Base-by-base conservation (phyloP, 2,329 filamentous ascomycete species). In the Ceratocystiopsis brevicomis region DNA sequence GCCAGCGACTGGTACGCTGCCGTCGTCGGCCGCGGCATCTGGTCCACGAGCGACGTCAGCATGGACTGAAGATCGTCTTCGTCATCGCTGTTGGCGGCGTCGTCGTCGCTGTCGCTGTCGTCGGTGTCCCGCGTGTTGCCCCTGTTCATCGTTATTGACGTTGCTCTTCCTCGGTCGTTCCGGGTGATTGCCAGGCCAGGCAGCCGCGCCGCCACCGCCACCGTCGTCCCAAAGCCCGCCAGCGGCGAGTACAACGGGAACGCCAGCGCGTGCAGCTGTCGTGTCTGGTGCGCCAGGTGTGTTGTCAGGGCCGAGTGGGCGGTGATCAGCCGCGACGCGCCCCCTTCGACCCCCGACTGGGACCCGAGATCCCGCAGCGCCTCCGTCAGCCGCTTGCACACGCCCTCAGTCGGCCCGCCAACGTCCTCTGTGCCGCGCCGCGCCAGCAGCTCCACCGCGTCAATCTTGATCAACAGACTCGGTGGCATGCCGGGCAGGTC, bases 241-340 rank as follows among this genome's bases (percentile, higher is more conserved):
- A 83, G 65, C 0, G 81, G 81, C 14, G 78, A 81, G 49, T 84
- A 68, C 18, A 88, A 62, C 30, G 68, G 73, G 51, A 81, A 82
- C 2, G 78, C 73, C 33, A 88, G 67, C 46, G 76, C 79, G 52
- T 86, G 81, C 11, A 90, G 64, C 48, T 78, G 75, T 43, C 81
- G 78, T 41, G 80, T 78, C 60, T 88, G 81, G 57, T 85, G 77
- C 14, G 69, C 68, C 38, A 88, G 65, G 54, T 90, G 80, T 17
- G 80, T 80, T 39, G 81, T 77, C 40, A 86, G 63, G 14, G 81
- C 79, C 25, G 78, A 74, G 57, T 85, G 79, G 33, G 81, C 77
- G 38, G 80, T 85, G 56, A 82, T 81, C 49, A 85, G 63, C 54
- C 80, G 73, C 39, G 78, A 79, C 38, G 79, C 73, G 51, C 76